Base-by-base conservation (phyloP, 1,139 yeast genomes). In the Yamadazyma friedrichii region DNA sequence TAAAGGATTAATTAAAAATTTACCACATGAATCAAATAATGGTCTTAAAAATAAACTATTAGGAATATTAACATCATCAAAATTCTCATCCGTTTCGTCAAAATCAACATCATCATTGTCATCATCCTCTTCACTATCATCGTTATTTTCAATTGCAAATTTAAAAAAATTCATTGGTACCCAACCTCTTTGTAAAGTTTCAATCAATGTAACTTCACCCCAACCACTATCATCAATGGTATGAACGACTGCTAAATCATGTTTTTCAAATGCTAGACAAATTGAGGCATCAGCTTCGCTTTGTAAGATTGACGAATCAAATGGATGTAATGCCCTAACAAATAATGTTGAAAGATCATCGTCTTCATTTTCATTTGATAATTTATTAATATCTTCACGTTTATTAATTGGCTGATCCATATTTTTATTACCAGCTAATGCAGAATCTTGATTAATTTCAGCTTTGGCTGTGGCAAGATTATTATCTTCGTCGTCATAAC, bases 141-240 rank as follows among this genome's bases (percentile, higher is more conserved):
- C 53, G 4, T 53, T 55, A 15, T 69, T 70, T 6, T 72, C 65
- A 9, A 83, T 71, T 12, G 87, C 88, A 33, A 84, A 74, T 12
- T 74, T 61, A 54, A 91, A 93, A 63, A 88, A 93, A 60, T 91
- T 91, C 74, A 91, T 84, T 2, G 98, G 98, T 13, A 93, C 88
- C 98, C 98, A 93, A 22, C 98, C 98, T 45, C 96, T 74, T 51
- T 78, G 77, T 42, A 87, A 77, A 6, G 86, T 74, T 40, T 81
- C 80, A 15, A 78, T 60, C 37, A 87, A 62, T 0, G 97, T 89
- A 2, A 91, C 98, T 61, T 93, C 98, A 44, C 96, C 97, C 98
- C 98, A 93, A 2, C 98, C 98, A 13, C 96, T 84, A 41, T 86
- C 83, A 61, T 93, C 98, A 25, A 89, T 80, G 9, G 91, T 80